Percentiles rank a stretch among this genome's conserved stretches.
Evolutionary conservation across 192 early-diverging fungal species (phyloP).

Genomic region (Coemansia furcata): DNA sequence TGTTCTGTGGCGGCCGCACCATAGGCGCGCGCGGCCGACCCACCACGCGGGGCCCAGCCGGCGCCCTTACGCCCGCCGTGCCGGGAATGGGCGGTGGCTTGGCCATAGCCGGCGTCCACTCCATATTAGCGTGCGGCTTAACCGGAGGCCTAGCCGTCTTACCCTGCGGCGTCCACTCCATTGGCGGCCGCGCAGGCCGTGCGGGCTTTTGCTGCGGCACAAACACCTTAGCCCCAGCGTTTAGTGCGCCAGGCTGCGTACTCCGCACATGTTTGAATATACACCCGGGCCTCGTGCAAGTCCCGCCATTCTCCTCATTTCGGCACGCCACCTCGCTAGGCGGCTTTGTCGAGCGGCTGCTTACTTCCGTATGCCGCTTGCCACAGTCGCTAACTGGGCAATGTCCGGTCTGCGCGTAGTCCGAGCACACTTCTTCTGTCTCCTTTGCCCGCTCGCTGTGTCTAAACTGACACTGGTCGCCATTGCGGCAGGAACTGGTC

Average conservation of each 20-base stretch:
- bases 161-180: constrained; percentile 26
- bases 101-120: constrained; percentile 24
- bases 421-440: constrained; percentile 23
- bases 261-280: constrained; percentile 29
- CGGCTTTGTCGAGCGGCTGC: constrained; percentile 14
- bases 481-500: constrained; percentile 35
- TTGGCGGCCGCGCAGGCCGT: constrained; percentile 5
- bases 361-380: constrained; percentile 24
- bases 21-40: not conserved
- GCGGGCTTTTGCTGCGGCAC: constrained; percentile 13
- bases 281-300: constrained; percentile 33
- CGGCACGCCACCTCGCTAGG: constrained; percentile 36
- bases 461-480: constrained; percentile 33
- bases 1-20: not conserved
- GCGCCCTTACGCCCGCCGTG: not conserved
- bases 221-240: constrained; percentile 33
- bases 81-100: not conserved
- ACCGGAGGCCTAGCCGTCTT: not conserved
- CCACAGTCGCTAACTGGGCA: constrained; percentile 37
- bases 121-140: constrained; percentile 10
- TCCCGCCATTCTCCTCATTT: constrained; percentile 41
- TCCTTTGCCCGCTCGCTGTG: constrained; percentile 31
- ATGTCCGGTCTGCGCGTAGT: constrained; percentile 28
- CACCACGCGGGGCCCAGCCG: not conserved
- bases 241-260: constrained; percentile 6